These are phyloP conservation scores for Aristolochia fimbriata DNA, from an alignment of 164 flowering plant species.

Conservation along the genomic window DNA sequence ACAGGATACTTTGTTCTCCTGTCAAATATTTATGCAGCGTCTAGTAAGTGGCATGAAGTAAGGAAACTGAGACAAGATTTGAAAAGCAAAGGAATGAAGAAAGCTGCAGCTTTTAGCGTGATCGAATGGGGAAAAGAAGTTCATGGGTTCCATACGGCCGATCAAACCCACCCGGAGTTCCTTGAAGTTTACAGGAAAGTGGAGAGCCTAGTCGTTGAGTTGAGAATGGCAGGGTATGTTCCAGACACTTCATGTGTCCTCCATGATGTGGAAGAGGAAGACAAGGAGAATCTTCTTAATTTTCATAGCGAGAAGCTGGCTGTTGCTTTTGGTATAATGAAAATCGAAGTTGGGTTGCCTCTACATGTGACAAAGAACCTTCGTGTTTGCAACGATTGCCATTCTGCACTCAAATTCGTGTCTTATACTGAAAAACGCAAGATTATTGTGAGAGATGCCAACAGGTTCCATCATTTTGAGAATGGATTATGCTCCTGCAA, in stretches of 20 bases:
- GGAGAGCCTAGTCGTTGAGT: slow-evolving; percentile 20
- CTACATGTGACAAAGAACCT: slow-evolving; percentile 36
- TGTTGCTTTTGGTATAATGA: slow-evolving; percentile 35
- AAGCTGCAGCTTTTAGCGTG: slow-evolving; percentile 35
- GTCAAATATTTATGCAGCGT: slow-evolving; percentile 40
- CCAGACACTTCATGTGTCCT: slow-evolving; percentile 28
- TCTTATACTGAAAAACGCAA: slow-evolving; percentile 20
- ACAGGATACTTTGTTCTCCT: slow-evolving; percentile 35
- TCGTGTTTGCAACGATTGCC: slow-evolving; percentile 35
- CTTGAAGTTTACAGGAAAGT: slow-evolving; percentile 19
- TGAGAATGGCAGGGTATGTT: slow-evolving; percentile 35
- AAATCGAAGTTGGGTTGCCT: slow-evolving; percentile 12
- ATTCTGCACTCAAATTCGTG: slow-evolving; percentile 28
- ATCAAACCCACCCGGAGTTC: slow-evolving; percentile 20
- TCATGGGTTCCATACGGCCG: slow-evolving; percentile 37
- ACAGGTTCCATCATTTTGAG: slow-evolving; percentile 29
- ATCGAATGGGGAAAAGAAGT: slow-evolving; percentile 29
- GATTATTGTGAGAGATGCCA: slow-evolving; percentile 22
- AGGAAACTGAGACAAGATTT: slow-evolving; percentile 22
- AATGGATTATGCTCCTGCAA: slow-evolving; percentile 24
- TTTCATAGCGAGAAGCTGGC: slow-evolving; percentile 38
- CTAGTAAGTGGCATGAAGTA: slow-evolving; percentile 35
- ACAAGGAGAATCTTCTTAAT: slow-evolving; percentile 24
- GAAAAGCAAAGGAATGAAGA: slow-evolving; percentile 30
- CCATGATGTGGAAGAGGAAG: slow-evolving; percentile 38